phyloP scores from a whole-genome alignment of 169 alveolate genomes.

The Plasmodium gonderi region DNA sequence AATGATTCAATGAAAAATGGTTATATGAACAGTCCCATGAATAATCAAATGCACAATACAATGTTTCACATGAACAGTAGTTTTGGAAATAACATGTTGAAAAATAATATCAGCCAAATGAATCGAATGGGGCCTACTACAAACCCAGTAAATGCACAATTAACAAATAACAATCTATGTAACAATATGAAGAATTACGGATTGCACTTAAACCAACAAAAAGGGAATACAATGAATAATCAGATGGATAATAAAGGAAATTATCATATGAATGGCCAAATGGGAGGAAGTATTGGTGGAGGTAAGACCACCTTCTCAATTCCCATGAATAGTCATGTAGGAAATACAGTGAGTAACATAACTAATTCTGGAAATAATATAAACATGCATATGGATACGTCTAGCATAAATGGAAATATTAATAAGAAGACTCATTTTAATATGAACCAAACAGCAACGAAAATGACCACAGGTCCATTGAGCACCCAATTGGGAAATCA shows the following conservation, averaged over 20 bases:
- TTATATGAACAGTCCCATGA: neutral
- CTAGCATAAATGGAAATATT: neutral
- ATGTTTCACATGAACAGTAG: neutral
- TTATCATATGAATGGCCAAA: neutral
- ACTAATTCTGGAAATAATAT: neutral
- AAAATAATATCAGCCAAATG: constrained; percentile 32
- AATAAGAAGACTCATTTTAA: neutral
- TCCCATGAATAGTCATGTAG: neutral
- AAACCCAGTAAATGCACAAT: constrained; percentile 4
- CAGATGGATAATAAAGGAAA: neutral
- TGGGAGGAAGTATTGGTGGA: neutral
- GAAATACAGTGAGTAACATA: neutral
- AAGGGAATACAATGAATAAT: constrained; percentile 3
- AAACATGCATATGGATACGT: constrained; percentile 2
- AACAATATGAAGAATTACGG: constrained; percentile 21
- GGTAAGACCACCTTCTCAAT: neutral
- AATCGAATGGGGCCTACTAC: constrained; percentile 14
- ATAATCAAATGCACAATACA: neutral
- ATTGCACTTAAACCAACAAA: constrained; percentile 15
- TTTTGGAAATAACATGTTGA: constrained; percentile 29
- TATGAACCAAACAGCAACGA: neutral
- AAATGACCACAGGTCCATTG: neutral
- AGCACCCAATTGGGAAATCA: neutral
- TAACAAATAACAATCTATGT: neutral
- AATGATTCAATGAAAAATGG: neutral